A percentile compares a stretch with the other conserved stretches of the same genome.
Evolutionary conservation across 2,329 filamentous ascomycete species (phyloP).

Genomic region (Westerdykella aurantiaca): DNA sequence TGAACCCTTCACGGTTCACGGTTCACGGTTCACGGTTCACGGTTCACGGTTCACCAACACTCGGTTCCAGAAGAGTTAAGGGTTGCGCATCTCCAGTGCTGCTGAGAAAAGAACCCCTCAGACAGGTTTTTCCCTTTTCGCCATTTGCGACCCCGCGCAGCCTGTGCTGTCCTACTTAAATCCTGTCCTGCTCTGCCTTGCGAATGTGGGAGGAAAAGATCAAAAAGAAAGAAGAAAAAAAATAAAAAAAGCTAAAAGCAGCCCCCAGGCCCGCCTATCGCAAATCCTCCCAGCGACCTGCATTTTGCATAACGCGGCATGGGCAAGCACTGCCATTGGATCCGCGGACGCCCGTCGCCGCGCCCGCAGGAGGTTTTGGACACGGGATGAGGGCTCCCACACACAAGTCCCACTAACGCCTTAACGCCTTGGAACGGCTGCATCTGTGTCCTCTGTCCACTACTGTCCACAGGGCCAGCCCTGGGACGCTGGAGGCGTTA

Average conservation of each 20-base stretch:
- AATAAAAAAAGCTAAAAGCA: slow-evolving; percentile 7
- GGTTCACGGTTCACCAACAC: not conserved
- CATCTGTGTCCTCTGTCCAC: too few relatives aligned
- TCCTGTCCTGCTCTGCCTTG: too few relatives aligned
- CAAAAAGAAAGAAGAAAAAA: too few relatives aligned
- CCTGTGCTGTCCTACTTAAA: not conserved
- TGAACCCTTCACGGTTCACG: slow-evolving; percentile 10
- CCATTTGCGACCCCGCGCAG: too few relatives aligned
- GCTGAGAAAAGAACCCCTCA: too few relatives aligned
- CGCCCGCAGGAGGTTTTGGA: slow-evolving; percentile 34
- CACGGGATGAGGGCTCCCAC: slow-evolving; percentile 32
- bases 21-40: not conserved
- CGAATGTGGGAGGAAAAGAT: too few relatives aligned
- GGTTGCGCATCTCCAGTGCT: too few relatives aligned
- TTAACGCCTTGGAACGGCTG: too few relatives aligned
- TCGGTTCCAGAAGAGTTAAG: not conserved
- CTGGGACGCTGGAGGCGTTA: too few relatives aligned
- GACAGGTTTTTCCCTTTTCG: too few relatives aligned
- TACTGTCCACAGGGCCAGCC: too few relatives aligned
- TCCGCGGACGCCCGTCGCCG: slow-evolving; percentile 2
- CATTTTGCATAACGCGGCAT: slow-evolving; percentile 17
- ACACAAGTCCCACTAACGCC: too few relatives aligned
- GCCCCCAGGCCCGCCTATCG: slow-evolving; percentile 23
- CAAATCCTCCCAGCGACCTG: slow-evolving; percentile 13
- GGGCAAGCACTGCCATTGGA: slow-evolving; percentile 21